Base-by-base conservation (phyloP, 768 basidiomycete species). In the Stropharia rugosoannulata region DNA sequence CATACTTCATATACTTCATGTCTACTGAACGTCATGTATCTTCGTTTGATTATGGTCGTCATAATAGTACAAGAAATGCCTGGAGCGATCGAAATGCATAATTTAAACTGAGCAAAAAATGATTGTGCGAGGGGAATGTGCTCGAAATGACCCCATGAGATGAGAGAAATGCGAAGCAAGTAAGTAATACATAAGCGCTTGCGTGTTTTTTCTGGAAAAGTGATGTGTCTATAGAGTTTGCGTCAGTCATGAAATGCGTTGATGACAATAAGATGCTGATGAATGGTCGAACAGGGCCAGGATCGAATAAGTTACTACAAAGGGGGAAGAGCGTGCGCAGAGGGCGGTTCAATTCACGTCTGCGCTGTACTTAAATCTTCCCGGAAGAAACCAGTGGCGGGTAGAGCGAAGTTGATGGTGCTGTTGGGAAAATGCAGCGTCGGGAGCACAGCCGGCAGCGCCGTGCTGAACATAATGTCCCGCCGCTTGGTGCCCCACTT, bases 311-410 rank as follows among this genome's bases (percentile, higher is more conserved):
- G n/a, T 43, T 52, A 52, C 37, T 32, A 10, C 13, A 11, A 5
- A 18, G 27, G 40, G n/a, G 18, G 8, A 16, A 22, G 16, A 19
- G 41, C 29, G 2, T 16, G 13, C 51, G 51, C 25, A 6, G 25
- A 38, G 19, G 22, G 19, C 49, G 13, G 37, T 39, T 35, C 27
- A 51, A 35, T 42, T 51, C 50, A 52, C 35, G 59, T 62, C 61
- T 57, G 64, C 64, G 50, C 74, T 74, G 51, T 75, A 64, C 61
- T 82, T 80, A 59, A 83, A 64, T 68, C 78, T 77, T 66, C 77
- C 77, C 27, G 80, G 75, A 51, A 77, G 77, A 66, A 83, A 83
- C 83, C 83, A 84, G 60, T 75, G 71, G 37, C 79, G 75, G 62
- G 75, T 73, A 55, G 78, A 68, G 55, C 78, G 60, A 69, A 66